These are phyloP conservation scores for Salvia splendens DNA, from an alignment of 257 asterid genomes.

Conservation along the genomic window DNA sequence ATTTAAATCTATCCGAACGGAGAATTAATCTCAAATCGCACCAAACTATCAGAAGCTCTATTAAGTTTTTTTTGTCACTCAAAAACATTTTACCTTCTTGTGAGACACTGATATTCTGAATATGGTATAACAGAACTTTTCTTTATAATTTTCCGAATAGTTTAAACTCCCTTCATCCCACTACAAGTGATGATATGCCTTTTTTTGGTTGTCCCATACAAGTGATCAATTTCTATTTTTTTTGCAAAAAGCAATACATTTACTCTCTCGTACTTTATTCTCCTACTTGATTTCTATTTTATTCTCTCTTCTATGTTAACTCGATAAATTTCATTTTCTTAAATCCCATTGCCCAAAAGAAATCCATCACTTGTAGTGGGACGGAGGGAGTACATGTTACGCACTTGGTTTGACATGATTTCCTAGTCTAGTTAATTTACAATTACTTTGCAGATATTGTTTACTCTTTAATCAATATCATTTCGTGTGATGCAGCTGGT, in stretches of 20 bases:
- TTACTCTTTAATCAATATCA: constrained; percentile 22
- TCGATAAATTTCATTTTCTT: too few species aligned
- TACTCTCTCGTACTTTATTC: too few species aligned
- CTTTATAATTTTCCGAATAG: neutral
- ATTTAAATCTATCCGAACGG: neutral
- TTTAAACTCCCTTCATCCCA: neutral
- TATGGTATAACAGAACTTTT: neutral
- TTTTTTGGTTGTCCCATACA: too few species aligned
- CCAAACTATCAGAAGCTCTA: neutral
- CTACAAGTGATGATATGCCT: too few species aligned
- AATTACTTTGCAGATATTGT: constrained; percentile 18
- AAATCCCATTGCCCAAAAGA: too few species aligned
- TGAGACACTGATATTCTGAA: constrained; percentile 7
- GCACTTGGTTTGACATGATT: constrained; percentile 1
- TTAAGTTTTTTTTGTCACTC: neutral
- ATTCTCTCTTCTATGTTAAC: too few species aligned
- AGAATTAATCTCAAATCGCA: neutral
- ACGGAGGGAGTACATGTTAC: too few species aligned
- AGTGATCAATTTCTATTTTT: too few species aligned
- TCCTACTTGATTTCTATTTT: too few species aligned
- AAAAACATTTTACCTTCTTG: neutral
- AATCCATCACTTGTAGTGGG: too few species aligned
- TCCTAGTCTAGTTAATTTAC: neutral
- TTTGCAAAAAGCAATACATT: too few species aligned
- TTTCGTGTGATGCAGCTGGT: constrained; percentile 70